phyloP scores from a whole-genome alignment of 2,329 filamentous ascomycete genomes.

The Aotearoamyces nothofagi region DNA sequence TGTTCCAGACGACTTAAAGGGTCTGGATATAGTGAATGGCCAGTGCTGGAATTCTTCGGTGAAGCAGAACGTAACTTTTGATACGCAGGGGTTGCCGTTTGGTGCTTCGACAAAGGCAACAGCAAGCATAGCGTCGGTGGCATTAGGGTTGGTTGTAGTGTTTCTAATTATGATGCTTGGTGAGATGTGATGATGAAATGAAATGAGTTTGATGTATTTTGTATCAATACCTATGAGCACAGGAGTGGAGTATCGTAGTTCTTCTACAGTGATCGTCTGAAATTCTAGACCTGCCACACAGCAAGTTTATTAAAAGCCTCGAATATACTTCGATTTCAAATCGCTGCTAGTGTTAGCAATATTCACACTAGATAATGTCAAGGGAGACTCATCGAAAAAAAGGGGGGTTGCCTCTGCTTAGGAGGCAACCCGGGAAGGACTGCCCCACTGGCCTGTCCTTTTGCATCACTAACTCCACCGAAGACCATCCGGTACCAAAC shows the following conservation, averaged over 20 bases:
- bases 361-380: neutral
- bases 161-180: too few relatives aligned
- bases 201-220: too few relatives aligned
- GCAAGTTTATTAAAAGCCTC: too few relatives aligned
- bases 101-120: slow-evolving; percentile 13
- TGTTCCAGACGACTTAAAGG: slow-evolving; percentile 50
- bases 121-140: too few relatives aligned
- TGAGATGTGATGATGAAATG: too few relatives aligned
- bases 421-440: slow-evolving; percentile 19
- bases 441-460: slow-evolving; percentile 17
- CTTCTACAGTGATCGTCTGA: too few relatives aligned
- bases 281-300: too few relatives aligned
- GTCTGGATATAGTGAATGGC: slow-evolving; percentile 51
- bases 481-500: slow-evolving; percentile 7
- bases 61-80: slow-evolving; percentile 57
- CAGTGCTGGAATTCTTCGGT: slow-evolving; percentile 52
- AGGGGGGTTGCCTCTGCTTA: slow-evolving; percentile 16
- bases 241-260: too few relatives aligned
- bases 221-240: too few relatives aligned
- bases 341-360: too few relatives aligned
- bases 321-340: too few relatives aligned
- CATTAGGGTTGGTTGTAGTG: too few relatives aligned
- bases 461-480: slow-evolving; percentile 4
- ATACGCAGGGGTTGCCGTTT: slow-evolving; percentile 42
- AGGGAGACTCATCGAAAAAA: slow-evolving; percentile 18